Evolutionary conservation across 768 basidiomycete species (phyloP).

Genomic region (Collybiopsis confluens): DNA sequence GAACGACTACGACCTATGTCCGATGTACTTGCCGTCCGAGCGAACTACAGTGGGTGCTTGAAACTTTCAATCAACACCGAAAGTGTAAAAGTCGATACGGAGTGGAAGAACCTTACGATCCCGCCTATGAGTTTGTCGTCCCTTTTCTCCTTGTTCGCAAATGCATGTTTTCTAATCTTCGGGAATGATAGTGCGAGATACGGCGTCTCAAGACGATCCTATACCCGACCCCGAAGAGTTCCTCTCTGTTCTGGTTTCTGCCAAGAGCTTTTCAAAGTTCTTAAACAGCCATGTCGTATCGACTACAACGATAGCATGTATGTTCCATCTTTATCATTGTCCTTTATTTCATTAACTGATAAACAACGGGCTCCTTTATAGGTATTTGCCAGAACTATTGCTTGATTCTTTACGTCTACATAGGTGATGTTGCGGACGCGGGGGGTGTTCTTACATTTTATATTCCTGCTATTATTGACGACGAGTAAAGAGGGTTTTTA

Average conservation of each 20-base stretch:
- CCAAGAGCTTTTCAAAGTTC: conserved; percentile 77
- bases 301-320: conserved; percentile 82
- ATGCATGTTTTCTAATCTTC: background rate
- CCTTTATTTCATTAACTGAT: background rate
- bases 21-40: conserved; percentile 62
- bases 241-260: conserved; percentile 64
- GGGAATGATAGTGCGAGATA: conserved; percentile 13
- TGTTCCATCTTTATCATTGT: conserved; percentile 21
- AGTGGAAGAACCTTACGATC: conserved; percentile 71
- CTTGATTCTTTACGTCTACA: conserved; percentile 85
- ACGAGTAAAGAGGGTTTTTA: no score
- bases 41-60: conserved; percentile 55
- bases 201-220: conserved; percentile 26
- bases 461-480: conserved; percentile 74
- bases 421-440: conserved; percentile 72
- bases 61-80: conserved; percentile 61
- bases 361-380: conserved; percentile 20
- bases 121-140: conserved; percentile 45
- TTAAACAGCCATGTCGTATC: conserved; percentile 77
- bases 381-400: conserved; percentile 82
- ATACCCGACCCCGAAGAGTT: conserved; percentile 50
- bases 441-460: conserved; percentile 88
- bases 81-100: conserved; percentile 71
- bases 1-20: conserved; percentile 72
- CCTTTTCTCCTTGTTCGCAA: background rate